Conservation (phyloP, 108 stramenopile species). For the Cylindrotheca fusiformis region DNA sequence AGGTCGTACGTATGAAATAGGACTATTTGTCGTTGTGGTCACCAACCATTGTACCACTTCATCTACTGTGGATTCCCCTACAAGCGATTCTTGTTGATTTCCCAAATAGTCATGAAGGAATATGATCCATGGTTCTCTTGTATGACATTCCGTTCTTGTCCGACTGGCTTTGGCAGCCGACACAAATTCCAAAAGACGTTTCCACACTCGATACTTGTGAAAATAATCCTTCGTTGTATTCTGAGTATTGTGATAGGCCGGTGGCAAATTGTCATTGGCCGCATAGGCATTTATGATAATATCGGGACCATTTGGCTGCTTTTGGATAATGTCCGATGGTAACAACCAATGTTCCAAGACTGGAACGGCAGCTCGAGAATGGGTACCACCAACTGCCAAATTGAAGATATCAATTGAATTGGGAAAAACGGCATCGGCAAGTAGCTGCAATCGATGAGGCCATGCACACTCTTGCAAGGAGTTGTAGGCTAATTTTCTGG, state of each 20-base stretch:
- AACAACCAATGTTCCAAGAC: constrained; percentile 43
- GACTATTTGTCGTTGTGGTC: not conserved
- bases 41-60: constrained; percentile 43
- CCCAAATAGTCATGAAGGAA: constrained; percentile 71
- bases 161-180: constrained; percentile 3
- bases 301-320: constrained; percentile 47
- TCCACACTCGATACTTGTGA: constrained; percentile 2
- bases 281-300: constrained; percentile 67
- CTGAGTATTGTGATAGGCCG: constrained; percentile 4
- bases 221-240: constrained; percentile 13
- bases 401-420: constrained; percentile 24
- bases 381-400: constrained; percentile 60
- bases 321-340: constrained; percentile 14
- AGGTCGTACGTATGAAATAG: constrained; percentile 43
- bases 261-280: constrained; percentile 52
- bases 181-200: constrained; percentile 12
- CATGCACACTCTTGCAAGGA: constrained; percentile 43
- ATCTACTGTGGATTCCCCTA: constrained; percentile 38
- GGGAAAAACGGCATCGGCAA: constrained; percentile 2
- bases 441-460: constrained; percentile 39
- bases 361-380: constrained; percentile 34
- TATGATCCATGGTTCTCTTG: constrained; percentile 42
- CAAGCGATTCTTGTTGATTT: constrained; percentile 54
- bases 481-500: constrained; percentile 12
- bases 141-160: not conserved